Conservation (phyloP, 176 grass and related monocot species). For the Lolium perenne region DNA sequence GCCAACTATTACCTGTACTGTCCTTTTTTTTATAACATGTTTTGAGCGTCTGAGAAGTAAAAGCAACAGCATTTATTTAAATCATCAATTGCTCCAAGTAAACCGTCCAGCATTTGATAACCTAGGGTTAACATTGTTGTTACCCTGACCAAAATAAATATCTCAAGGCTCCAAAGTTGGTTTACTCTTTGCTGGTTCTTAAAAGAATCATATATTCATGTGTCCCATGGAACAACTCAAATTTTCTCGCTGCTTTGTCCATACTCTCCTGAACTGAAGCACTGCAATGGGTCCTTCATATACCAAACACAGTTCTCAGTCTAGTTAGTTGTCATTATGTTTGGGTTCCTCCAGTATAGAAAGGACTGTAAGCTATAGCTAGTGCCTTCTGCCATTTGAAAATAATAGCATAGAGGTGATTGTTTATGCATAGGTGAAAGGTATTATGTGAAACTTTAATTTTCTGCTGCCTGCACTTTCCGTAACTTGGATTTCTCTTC, state of each 20-base stretch:
- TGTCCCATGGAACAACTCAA: background rate
- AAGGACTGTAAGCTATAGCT: constrained; percentile 29
- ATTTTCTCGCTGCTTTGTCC: background rate
- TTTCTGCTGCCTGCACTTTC: background rate
- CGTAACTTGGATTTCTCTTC: background rate
- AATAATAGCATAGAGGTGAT: background rate
- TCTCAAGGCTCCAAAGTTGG: background rate
- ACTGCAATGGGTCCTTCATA: background rate
- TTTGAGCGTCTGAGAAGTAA: background rate
- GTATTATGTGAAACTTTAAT: background rate
- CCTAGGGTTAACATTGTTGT: background rate
- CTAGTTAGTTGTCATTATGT: background rate
- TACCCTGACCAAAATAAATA: background rate
- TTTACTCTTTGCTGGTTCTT: background rate
- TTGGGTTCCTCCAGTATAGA: background rate
- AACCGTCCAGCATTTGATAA: background rate
- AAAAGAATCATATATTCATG: background rate
- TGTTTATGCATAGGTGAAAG: background rate
- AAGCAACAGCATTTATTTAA: background rate
- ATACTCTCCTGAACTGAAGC: constrained; percentile 9
- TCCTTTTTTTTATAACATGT: background rate
- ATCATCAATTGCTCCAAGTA: background rate
- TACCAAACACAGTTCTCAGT: background rate
- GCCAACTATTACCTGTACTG: background rate
- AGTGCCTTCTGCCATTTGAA: background rate